Percentiles rank a stretch among this genome's conserved stretches.
These are phyloP conservation scores for Aspergillus homomorphus DNA, from an alignment of 495 filamentous ascomycete genomes.

Conservation along the genomic window DNA sequence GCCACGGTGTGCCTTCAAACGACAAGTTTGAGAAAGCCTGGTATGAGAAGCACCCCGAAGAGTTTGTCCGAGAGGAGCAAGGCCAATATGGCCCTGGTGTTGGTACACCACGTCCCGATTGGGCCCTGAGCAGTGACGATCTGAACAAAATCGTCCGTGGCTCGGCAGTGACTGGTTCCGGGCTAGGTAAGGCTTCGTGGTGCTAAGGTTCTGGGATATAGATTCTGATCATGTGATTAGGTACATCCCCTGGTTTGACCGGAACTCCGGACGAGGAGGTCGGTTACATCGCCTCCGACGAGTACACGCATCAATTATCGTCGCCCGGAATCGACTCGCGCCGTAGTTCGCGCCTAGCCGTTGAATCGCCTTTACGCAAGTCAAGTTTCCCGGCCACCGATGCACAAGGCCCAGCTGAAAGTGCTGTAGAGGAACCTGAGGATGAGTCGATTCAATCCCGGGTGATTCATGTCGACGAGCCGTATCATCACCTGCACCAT, in stretches of 20 bases:
- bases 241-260: constrained; percentile 44
- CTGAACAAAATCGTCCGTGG: constrained; percentile 85
- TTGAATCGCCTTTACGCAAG: constrained; percentile 59
- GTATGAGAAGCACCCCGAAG: constrained; percentile 86
- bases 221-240: constrained; percentile 29
- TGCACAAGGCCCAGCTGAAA: constrained; percentile 31
- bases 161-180: constrained; percentile 61
- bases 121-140: constrained; percentile 86
- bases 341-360: constrained; percentile 40
- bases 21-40: constrained; percentile 84
- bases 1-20: constrained; percentile 64
- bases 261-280: constrained; percentile 77
- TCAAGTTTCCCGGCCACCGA: constrained; percentile 46
- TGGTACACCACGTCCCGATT: constrained; percentile 68
- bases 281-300: constrained; percentile 75
- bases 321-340: constrained; percentile 58
- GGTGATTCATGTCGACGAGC: constrained; percentile 75
- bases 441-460: constrained; percentile 48
- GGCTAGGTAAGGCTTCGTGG: constrained; percentile 50
- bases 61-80: constrained; percentile 66
- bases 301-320: constrained; percentile 68
- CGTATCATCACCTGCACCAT: constrained; percentile 59
- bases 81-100: constrained; percentile 63
- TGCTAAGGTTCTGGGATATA: neutral
- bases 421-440: constrained; percentile 30